A percentile compares a stretch with the other conserved stretches of the same genome.
These are phyloP conservation scores for Saccharomyces hybrid DNA, from an alignment of 1,139 yeast genomes.

Conservation along the genomic window DNA sequence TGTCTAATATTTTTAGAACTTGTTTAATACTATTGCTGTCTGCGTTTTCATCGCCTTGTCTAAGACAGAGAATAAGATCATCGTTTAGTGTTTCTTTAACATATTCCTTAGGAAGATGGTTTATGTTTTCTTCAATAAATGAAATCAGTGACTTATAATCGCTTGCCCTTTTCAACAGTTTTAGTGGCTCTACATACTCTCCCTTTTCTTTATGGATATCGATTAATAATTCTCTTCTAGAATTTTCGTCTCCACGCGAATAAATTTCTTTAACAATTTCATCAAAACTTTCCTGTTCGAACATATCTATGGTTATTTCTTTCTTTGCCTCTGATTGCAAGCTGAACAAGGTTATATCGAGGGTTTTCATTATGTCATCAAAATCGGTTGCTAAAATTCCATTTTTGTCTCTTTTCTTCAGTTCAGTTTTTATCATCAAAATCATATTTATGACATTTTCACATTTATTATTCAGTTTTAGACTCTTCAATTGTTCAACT, in stretches of 20 bases:
- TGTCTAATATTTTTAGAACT: conserved; percentile 11
- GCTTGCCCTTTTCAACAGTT: conserved; percentile 11
- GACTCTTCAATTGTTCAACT: conserved; percentile 17
- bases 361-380: conserved; percentile 14
- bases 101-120: conserved; percentile 12
- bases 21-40: conserved; percentile 2
- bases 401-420: conserved; percentile 4
- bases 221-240: conserved; percentile 11
- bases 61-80: conserved; percentile 14
- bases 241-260: conserved; percentile 4
- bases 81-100: conserved; percentile 7
- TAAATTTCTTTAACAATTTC: conserved; percentile 15
- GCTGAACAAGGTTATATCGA: conserved; percentile 21
- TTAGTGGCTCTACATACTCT: conserved; percentile 10
- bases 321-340: neutral
- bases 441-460: conserved; percentile 5
- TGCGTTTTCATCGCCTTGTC: neutral
- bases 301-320: conserved; percentile 8
- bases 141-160: conserved; percentile 8
- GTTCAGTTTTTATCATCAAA: conserved; percentile 2
- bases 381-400: conserved; percentile 11
- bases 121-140: conserved; percentile 10
- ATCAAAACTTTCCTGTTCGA: conserved; percentile 16
- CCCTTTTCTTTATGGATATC: conserved; percentile 14
- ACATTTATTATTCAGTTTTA: conserved; percentile 26